These are phyloP conservation scores for Lathyrus oleraceus DNA, from an alignment of 306 rosid genomes.

Conservation along the genomic window DNA sequence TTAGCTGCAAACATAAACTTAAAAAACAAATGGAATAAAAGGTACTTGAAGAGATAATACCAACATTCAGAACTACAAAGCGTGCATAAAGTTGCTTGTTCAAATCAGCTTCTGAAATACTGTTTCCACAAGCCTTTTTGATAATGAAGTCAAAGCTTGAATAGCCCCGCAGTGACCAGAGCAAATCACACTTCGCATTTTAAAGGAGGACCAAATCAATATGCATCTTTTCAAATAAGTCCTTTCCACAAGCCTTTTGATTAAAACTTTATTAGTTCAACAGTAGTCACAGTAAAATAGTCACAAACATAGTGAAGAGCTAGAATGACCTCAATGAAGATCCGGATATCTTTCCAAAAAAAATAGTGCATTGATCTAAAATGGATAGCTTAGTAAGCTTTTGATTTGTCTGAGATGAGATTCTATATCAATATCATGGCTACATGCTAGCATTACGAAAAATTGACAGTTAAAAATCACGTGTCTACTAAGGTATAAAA, in stretches of 20 bases:
- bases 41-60: neutral
- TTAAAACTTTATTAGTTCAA: neutral
- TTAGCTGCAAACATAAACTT: neutral
- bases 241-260: conserved; percentile 7
- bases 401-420: neutral
- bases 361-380: neutral
- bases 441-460: neutral
- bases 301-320: neutral
- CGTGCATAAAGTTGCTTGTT: neutral
- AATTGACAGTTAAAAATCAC: neutral
- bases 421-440: neutral
- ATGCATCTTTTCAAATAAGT: neutral
- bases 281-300: neutral
- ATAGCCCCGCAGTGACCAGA: neutral
- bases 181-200: neutral
- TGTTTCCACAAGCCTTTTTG: neutral
- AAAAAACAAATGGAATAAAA: neutral
- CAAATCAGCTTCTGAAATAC: neutral
- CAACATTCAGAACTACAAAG: neutral
- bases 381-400: neutral
- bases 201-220: neutral
- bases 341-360: neutral
- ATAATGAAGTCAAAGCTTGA: neutral
- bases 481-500: no score
- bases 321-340: neutral